Evolutionary conservation across 768 basidiomycete species (phyloP).

Genomic region (Tulasnella sp.): DNA sequence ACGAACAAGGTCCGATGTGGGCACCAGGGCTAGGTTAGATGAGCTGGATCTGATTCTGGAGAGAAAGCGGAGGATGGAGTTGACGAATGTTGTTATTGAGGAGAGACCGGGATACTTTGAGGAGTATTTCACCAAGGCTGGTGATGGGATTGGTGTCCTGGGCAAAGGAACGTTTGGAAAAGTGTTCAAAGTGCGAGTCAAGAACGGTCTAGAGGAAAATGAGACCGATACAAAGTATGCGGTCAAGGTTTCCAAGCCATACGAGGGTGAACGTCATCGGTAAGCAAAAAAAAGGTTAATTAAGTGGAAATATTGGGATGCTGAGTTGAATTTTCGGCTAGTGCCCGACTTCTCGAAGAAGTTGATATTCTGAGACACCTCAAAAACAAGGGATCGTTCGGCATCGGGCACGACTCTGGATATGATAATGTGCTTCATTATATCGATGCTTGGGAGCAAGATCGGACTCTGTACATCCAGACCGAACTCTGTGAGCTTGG

Average conservation of each 20-base stretch:
- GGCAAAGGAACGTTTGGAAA: slow-evolving; percentile 91
- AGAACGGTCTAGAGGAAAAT: slow-evolving; percentile 29
- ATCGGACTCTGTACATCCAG: slow-evolving; percentile 74
- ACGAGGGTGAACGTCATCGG: slow-evolving; percentile 86
- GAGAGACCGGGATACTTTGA: slow-evolving; percentile 58
- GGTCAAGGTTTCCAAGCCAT: slow-evolving; percentile 87
- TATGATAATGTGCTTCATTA: slow-evolving; percentile 81
- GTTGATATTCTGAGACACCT: slow-evolving; percentile 82
- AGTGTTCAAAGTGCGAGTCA: slow-evolving; percentile 70
- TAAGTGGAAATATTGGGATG: neutral
- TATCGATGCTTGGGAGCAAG: slow-evolving; percentile 93
- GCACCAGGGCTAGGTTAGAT: slow-evolving; percentile 3
- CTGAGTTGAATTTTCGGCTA: neutral
- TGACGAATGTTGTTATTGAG: slow-evolving; percentile 19
- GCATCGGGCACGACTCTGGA: slow-evolving; percentile 27
- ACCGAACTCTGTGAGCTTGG: slow-evolving; percentile 92
- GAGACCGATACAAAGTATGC: slow-evolving; percentile 44
- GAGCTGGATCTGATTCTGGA: slow-evolving; percentile 7
- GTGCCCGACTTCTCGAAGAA: slow-evolving; percentile 72
- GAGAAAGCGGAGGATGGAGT: neutral
- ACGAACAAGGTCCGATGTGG: neutral
- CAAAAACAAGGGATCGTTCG: slow-evolving; percentile 23
- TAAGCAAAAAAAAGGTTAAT: too few species aligned
- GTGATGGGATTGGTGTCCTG: slow-evolving; percentile 44
- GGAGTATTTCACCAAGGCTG: slow-evolving; percentile 54